Evolutionary conservation across 2,329 filamentous ascomycete species (phyloP), one percentile per base, ranked within the genome.

Genomic region (Cadophora gregata): DNA sequence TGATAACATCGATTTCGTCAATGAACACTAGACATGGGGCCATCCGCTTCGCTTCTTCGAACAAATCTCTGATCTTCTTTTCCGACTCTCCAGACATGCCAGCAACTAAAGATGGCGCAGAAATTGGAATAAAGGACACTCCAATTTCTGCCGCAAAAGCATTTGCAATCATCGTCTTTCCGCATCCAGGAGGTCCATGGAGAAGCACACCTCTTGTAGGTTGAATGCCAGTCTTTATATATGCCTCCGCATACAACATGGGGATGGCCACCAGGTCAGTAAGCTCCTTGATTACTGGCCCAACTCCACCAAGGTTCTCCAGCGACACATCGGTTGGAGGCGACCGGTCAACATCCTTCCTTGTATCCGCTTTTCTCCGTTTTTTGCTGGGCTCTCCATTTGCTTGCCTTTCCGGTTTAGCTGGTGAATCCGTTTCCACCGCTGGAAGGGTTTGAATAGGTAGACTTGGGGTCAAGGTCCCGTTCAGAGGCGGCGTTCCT

Each of bases 11-110:
- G 62, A 98, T 92, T 72, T 97, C 91, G 72, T 97, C 93, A 65
- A 98, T 91, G 75, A 97, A 96, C 4, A 99, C 85, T 5, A 99
- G 83, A 74, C 93, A 97, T 0, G 96, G 96, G 0, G 95, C 94
- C 45, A 94, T 85, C 64, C 88, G 86, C 77, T 92, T 93, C 0
- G 96, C 96, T 75, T 96, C 92, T 14, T 98, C 94, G 68, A 96
- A 96, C 58, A 93, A 85, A 71, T 95, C 92, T 42, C 93, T 84
- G 31, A 97, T 87, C 67, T 93, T 93, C 80, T 94, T 94, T 78
- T 97, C 93, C 0, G 92, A 95, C 76, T 96, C 93, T 73, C 93
- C 93, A 38, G 92, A 96, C 88, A 95, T 96, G 24, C 93, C 92
- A 19, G 91, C 93, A 0, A 96, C 90, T 38, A 96, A 86, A 0